These are phyloP conservation scores for Debaryomycetaceae sp. DNA, from an alignment of 1,139 yeast genomes.

Conservation along the genomic window DNA sequence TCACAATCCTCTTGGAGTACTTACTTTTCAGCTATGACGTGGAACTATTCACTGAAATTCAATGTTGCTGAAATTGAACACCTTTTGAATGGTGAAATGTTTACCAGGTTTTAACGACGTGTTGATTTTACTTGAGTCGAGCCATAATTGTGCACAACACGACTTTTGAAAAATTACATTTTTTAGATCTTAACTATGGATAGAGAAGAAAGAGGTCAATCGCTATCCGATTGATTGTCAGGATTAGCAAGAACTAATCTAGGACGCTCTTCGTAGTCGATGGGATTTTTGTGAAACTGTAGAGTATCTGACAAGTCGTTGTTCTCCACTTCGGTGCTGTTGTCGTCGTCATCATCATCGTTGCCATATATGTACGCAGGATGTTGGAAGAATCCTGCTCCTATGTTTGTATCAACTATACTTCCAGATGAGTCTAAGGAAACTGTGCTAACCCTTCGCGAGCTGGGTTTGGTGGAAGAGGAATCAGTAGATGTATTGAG, in stretches of 20 bases:
- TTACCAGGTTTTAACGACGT: slow-evolving; percentile 2
- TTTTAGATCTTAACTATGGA: not conserved
- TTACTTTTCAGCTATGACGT: not conserved
- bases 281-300: not conserved
- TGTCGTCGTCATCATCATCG: slow-evolving; percentile 21
- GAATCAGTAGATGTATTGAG: slow-evolving; percentile 10
- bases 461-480: slow-evolving; percentile 6
- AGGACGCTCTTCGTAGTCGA: slow-evolving; percentile 34
- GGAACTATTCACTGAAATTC: not conserved
- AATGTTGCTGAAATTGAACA: slow-evolving; percentile 1
- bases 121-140: slow-evolving; percentile 2
- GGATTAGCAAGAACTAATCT: slow-evolving; percentile 71
- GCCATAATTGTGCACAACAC: not conserved
- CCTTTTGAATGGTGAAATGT: not conserved
- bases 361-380: slow-evolving; percentile 34
- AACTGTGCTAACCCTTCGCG: slow-evolving; percentile 15
- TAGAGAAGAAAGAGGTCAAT: not conserved
- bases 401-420: slow-evolving; percentile 19
- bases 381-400: slow-evolving; percentile 41
- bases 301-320: slow-evolving; percentile 1
- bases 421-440: slow-evolving; percentile 25
- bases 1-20: not conserved
- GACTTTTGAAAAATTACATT: not conserved
- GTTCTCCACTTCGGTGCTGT: slow-evolving; percentile 13
- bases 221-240: not conserved